A percentile compares a stretch with the other conserved stretches of the same genome.
Conservation (phyloP, 2,329 filamentous ascomycete genomes). For the Erysiphe pisi region DNA sequence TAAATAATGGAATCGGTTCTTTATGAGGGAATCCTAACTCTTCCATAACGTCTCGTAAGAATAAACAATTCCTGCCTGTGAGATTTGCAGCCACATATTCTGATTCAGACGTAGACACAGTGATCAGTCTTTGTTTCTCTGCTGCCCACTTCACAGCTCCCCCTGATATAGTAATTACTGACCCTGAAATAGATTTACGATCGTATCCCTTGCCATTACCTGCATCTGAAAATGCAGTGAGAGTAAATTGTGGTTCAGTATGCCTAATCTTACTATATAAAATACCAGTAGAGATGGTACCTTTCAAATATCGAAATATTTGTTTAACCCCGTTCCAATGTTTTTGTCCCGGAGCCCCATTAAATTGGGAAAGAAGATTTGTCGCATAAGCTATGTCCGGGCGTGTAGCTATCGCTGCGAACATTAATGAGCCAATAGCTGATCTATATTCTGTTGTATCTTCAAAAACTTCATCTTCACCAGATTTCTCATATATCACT, state of each 20-base stretch:
- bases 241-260: background rate
- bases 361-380: background rate
- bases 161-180: background rate
- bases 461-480: background rate
- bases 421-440: background rate
- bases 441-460: background rate
- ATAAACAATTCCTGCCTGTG: background rate
- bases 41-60: slow-evolving; percentile 16
- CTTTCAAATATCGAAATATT: background rate
- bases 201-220: slow-evolving; percentile 22
- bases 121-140: background rate
- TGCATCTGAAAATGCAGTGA: background rate
- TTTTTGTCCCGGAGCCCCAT: background rate
- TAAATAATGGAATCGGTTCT: background rate
- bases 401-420: background rate
- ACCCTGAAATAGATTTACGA: background rate
- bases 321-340: background rate
- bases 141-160: background rate
- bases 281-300: background rate
- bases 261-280: background rate
- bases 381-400: background rate
- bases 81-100: slow-evolving; percentile 23
- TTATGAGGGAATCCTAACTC: background rate
- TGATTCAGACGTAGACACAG: background rate
- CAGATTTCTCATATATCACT: no score